These are phyloP conservation scores for Niebla homalea DNA, from an alignment of 495 filamentous ascomycete species.

Conservation along the genomic window DNA sequence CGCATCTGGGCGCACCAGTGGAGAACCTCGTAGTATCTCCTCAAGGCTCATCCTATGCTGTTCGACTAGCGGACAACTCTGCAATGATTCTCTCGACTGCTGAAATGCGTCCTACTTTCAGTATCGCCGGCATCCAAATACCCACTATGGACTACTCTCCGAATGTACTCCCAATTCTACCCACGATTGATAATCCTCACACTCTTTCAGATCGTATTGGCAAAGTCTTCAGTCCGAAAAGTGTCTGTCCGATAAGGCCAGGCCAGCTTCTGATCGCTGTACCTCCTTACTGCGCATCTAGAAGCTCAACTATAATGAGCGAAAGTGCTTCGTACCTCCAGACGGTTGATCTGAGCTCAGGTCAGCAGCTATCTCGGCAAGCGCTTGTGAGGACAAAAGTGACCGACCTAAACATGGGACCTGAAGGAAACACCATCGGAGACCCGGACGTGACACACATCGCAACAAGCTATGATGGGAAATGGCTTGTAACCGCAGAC, in stretches of 20 bases:
- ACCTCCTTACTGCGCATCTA: constrained; percentile 31
- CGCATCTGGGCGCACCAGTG: constrained; percentile 74
- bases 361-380: constrained; percentile 65
- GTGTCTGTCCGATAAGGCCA: constrained; percentile 42
- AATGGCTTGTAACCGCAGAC: constrained; percentile 87
- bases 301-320: constrained; percentile 21
- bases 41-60: constrained; percentile 60
- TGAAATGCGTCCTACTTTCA: constrained; percentile 67
- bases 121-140: constrained; percentile 69
- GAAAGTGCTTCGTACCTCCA: constrained; percentile 50
- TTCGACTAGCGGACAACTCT: constrained; percentile 83
- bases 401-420: constrained; percentile 62
- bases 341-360: constrained; percentile 64
- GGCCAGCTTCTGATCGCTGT: constrained; percentile 50
- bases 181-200: constrained; percentile 3
- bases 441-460: constrained; percentile 66
- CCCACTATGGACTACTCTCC: constrained; percentile 19
- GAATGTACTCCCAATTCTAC: constrained; percentile 7
- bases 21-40: constrained; percentile 74
- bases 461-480: constrained; percentile 59
- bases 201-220: not conserved
- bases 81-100: constrained; percentile 76
- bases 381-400: constrained; percentile 77
- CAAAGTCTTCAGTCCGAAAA: constrained; percentile 23
- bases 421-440: constrained; percentile 49